These are phyloP conservation scores for Xylaria hypoxylon DNA, from an alignment of 2,329 filamentous ascomycete species.

Conservation along the genomic window DNA sequence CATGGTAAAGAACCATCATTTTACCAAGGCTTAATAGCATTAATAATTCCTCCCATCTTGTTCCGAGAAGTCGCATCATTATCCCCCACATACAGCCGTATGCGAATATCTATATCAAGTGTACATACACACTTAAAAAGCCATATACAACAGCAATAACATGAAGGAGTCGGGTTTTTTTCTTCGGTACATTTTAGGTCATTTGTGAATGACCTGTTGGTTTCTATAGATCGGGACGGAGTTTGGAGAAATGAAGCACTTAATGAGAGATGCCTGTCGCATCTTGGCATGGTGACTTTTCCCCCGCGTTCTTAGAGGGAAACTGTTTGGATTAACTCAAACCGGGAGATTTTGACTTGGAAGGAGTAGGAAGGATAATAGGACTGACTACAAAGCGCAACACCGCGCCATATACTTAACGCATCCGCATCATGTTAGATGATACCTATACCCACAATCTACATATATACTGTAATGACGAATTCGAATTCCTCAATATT, in stretches of 20 bases:
- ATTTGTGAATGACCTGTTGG: slow-evolving; percentile 10
- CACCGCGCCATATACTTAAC: slow-evolving; percentile 17
- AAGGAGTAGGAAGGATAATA: slow-evolving; percentile 22
- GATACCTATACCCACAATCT: slow-evolving; percentile 32
- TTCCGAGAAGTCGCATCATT: neutral
- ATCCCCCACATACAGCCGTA: neutral
- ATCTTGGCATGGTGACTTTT: slow-evolving; percentile 15
- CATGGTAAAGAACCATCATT: slow-evolving; percentile 65
- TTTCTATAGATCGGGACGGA: slow-evolving; percentile 30
- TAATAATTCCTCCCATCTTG: slow-evolving; percentile 8
- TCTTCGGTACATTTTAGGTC: slow-evolving; percentile 11
- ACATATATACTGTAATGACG: slow-evolving; percentile 24
- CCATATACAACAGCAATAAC: slow-evolving; percentile 12
- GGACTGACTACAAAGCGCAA: slow-evolving; percentile 9
- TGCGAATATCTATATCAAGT: slow-evolving; percentile 16
- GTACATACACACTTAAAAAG: slow-evolving; percentile 16
- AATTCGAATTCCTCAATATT: slow-evolving; percentile 9
- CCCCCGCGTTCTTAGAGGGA: neutral
- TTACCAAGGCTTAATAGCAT: slow-evolving; percentile 11
- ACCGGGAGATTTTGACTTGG: neutral
- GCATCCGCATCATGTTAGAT: slow-evolving; percentile 32
- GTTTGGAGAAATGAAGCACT: slow-evolving; percentile 28
- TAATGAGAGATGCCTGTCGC: slow-evolving; percentile 20
- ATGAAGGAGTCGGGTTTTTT: slow-evolving; percentile 22
- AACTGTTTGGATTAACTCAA: slow-evolving; percentile 2